phyloP scores from a whole-genome alignment of 2,329 filamentous ascomycete genomes.

The Lasiodiplodia sp. region DNA sequence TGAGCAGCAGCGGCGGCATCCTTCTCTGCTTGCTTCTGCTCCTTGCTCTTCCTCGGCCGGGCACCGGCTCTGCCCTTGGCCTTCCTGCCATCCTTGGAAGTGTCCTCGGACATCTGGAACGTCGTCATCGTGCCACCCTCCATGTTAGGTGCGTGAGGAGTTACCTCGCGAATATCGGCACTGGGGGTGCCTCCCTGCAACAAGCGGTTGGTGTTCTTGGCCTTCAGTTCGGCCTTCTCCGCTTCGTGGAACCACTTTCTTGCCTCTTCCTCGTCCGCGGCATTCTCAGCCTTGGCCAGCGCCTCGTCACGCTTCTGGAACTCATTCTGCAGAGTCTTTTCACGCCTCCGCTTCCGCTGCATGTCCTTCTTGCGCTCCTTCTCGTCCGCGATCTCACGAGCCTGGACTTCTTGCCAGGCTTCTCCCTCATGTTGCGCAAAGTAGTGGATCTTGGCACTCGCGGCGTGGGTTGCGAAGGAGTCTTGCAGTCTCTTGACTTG shows the following conservation, averaged over 20 bases:
- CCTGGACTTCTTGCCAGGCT: conserved; percentile 85
- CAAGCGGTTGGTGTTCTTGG: conserved; percentile 85
- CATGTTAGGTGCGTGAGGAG: conserved; percentile 77
- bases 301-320: conserved; percentile 82
- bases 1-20: conserved; percentile 86
- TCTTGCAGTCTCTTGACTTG: conserved; percentile 63
- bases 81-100: conserved; percentile 49
- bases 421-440: conserved; percentile 78
- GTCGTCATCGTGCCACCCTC: conserved; percentile 87
- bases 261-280: conserved; percentile 82
- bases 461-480: conserved; percentile 71
- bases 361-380: conserved; percentile 99
- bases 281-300: conserved; percentile 76
- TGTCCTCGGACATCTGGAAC: conserved; percentile 73
- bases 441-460: conserved; percentile 77
- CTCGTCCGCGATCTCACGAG: conserved; percentile 88
- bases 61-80: conserved; percentile 61
- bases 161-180: conserved; percentile 76
- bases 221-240: conserved; percentile 90
- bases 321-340: conserved; percentile 93
- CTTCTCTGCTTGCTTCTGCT: conserved; percentile 73
- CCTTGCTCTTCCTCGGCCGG: conserved; percentile 86
- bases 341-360: conserved; percentile 93
- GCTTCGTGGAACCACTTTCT: conserved; percentile 83
- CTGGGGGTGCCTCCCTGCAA: conserved; percentile 79